Evolutionary conservation across 441 rosid species (phyloP), one percentile per base, ranked within the genome.

Genomic region (Erodium trifolium): DNA sequence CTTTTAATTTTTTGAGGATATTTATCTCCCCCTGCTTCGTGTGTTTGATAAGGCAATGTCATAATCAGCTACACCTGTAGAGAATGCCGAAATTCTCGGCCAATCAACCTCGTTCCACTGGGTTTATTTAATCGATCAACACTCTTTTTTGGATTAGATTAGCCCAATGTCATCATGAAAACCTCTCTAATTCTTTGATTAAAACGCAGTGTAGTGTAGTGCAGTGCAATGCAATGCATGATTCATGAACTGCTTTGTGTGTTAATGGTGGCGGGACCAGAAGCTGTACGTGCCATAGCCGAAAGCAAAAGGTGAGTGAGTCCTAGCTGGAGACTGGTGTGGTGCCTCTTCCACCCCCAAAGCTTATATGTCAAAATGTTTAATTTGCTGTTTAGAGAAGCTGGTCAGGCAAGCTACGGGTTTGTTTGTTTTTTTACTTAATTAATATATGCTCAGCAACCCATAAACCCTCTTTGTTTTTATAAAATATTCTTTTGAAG

Each of bases 81-180:
- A 63, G 72, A 75, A 72, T 69, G 75, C 81, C 83, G 74, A 71
- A 66, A 67, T 69, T 80, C 41, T 77, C 73, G 83, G 77, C 79
- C 68, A 74, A 73, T 77, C 68, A 67, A 35, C 63, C 18, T 69
- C 55, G 67, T 63, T 65, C 79, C 75, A 72, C 72, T 70, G 34
- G 23, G 43, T 49, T 57, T 37, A 49, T 23, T 23, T 23, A 72
- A 71, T 68, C n/a, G 74, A 65, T 74, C 16, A 11, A 72, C 59
- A 55, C 35, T 62, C 70, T 60, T 37, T 55, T 78, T 16, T 4
- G 47, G 66, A 18, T 65, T 49, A 39, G 62, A 59, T 62, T 63
- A 65, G 66, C 66, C 47, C 68, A 41, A 17, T 67, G 57, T 16
- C 66, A 65, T 76, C 67, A 74, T 74, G 47, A 55, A 71, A 67